Conservation (phyloP, 2,329 filamentous ascomycete genomes). For the Sphaerulina vaccinii region DNA sequence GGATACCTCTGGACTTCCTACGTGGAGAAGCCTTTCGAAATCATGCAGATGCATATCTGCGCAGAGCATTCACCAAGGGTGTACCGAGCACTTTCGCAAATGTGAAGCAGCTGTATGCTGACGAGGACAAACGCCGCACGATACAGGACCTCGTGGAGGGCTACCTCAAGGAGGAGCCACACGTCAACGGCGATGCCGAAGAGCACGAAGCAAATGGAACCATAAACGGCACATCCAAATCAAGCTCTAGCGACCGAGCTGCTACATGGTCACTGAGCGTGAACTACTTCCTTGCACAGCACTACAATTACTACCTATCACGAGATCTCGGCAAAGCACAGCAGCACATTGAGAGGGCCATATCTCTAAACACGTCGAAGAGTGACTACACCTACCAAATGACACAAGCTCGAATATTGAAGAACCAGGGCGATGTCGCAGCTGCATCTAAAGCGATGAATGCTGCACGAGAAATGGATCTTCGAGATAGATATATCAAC, state of each 20-base stretch:
- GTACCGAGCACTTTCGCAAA: conserved; percentile 97
- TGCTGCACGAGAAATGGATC: conserved; percentile 77
- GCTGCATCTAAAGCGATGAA: conserved; percentile 89
- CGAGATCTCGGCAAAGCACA: conserved; percentile 79
- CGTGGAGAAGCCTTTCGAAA: conserved; percentile 76
- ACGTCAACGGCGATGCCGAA: conserved; percentile 31
- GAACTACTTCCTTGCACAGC: conserved; percentile 91
- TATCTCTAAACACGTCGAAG: conserved; percentile 73
- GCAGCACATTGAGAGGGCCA: conserved; percentile 78
- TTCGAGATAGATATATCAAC: conserved; percentile 95
- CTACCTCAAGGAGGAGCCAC: conserved; percentile 57
- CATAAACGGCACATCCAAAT: conserved; percentile 41
- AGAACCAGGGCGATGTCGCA: conserved; percentile 76
- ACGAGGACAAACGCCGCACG: conserved; percentile 72
- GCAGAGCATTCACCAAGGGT: conserved; percentile 83
- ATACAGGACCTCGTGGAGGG: conserved; percentile 74
- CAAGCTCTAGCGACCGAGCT: conserved; percentile 41
- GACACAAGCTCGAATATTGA: conserved; percentile 92
- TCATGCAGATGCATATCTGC: conserved; percentile 75
- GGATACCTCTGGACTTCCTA: conserved; percentile 87
- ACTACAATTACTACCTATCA: conserved; percentile 90
- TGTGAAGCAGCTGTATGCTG: conserved; percentile 85
- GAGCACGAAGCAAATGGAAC: conserved; percentile 30
- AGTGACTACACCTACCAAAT: conserved; percentile 92
- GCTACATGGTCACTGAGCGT: conserved; percentile 70